Evolutionary conservation across 1,284 basidiomycete genomes (phyloP).

Genomic region (Ganoderma leucocontextum): DNA sequence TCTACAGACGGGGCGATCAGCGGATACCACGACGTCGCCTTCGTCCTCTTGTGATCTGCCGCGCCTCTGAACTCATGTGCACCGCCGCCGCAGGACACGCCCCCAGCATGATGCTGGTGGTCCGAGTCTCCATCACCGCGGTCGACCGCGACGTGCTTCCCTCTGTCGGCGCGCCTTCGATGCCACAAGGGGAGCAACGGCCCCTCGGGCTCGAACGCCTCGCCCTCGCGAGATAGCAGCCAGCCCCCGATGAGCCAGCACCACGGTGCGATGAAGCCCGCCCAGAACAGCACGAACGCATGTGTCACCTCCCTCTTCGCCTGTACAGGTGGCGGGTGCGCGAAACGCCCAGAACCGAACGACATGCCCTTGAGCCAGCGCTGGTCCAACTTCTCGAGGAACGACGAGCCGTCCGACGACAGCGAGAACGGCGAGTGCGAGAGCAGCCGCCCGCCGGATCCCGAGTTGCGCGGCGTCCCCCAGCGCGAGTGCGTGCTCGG

Average conservation of each 20-base stretch:
- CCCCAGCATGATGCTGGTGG: background rate
- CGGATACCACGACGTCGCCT: constrained; percentile 34
- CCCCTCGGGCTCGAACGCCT: constrained; percentile 33
- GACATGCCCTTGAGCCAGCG: constrained; percentile 44
- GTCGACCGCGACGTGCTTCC: constrained; percentile 13
- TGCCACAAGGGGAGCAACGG: constrained; percentile 47
- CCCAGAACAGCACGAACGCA: constrained; percentile 71
- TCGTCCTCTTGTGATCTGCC: constrained; percentile 12
- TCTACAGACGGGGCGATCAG: constrained; percentile 37
- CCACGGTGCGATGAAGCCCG: constrained; percentile 70
- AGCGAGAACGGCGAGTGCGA: constrained; percentile 18
- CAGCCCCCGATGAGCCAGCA: constrained; percentile 79
- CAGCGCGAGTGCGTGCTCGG: constrained; percentile 12
- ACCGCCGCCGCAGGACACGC: background rate
- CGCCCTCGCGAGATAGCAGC: constrained; percentile 55
- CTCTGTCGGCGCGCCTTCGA: constrained; percentile 9
- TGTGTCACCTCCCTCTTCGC: constrained; percentile 33
- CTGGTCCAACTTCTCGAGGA: constrained; percentile 32
- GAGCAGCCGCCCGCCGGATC: constrained; percentile 5
- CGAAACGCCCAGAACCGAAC: constrained; percentile 43
- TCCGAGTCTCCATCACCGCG: constrained; percentile 3
- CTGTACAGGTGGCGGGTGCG: constrained; percentile 20
- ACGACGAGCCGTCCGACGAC: constrained; percentile 15
- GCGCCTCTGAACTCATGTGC: background rate
- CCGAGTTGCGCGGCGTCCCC: constrained; percentile 16